phyloP scores from a whole-genome alignment of 1,284 basidiomycete genomes.

The Ustilago nuda region DNA sequence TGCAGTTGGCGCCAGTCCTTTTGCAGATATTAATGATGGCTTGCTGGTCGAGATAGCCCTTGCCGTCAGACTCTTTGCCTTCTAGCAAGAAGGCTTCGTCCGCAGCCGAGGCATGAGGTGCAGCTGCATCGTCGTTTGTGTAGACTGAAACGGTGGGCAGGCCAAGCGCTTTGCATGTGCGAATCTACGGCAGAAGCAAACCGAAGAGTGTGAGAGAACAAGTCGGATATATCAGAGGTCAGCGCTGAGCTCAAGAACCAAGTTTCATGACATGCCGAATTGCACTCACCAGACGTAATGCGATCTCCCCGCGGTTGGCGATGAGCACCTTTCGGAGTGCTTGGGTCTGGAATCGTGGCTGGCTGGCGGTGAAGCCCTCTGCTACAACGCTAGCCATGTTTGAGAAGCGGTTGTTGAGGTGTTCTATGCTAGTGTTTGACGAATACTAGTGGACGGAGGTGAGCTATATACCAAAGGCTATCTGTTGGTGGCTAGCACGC shows the following conservation, averaged over 20 bases:
- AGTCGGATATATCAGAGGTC: neutral
- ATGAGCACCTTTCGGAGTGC: constrained; percentile 51
- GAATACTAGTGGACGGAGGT: neutral
- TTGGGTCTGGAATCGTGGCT: constrained; percentile 21
- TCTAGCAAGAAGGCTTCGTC: constrained; percentile 26
- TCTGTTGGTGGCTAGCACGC: neutral
- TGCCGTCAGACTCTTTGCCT: constrained; percentile 71
- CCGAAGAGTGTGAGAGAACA: neutral
- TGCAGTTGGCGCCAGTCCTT: constrained; percentile 41
- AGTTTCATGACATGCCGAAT: neutral
- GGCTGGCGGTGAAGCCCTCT: constrained; percentile 23
- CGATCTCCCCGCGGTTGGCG: constrained; percentile 74
- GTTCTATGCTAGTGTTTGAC: neutral
- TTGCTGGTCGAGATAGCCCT: constrained; percentile 37
- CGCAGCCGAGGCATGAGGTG: constrained; percentile 70
- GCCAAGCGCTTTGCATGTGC: constrained; percentile 73
- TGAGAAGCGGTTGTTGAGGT: neutral
- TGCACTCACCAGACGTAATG: constrained; percentile 72
- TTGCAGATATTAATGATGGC: constrained; percentile 31
- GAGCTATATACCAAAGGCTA: neutral
- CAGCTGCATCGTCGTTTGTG: constrained; percentile 73
- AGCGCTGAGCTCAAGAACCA: neutral
- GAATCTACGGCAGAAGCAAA: constrained; percentile 64
- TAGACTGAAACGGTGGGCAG: constrained; percentile 74
- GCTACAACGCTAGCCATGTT: constrained; percentile 5